phyloP scores from a whole-genome alignment of 345 rosid species.

The Garcia nutans region DNA sequence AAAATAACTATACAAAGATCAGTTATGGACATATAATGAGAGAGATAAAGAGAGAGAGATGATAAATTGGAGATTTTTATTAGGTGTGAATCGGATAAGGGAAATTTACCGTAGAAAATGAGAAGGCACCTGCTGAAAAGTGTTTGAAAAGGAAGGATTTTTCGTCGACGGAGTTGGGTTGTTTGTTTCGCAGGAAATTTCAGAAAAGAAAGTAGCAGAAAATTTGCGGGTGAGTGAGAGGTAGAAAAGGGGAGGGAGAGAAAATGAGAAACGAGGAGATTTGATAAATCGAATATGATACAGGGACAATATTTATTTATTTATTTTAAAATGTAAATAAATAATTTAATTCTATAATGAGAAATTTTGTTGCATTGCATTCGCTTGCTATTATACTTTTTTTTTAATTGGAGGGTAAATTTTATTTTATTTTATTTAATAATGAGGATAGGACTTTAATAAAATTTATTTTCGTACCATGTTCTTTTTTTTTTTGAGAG shows the following conservation, averaged over 20 bases:
- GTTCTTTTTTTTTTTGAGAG: too few relatives aligned
- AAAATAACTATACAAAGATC: neutral
- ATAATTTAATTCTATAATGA: too few relatives aligned
- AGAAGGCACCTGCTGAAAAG: neutral
- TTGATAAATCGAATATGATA: too few relatives aligned
- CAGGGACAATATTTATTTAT: too few relatives aligned
- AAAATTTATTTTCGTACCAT: too few relatives aligned
- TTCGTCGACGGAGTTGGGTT: neutral
- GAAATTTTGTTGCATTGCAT: too few relatives aligned
- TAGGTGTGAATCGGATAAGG: neutral
- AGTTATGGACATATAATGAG: neutral
- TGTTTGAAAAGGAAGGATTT: neutral
- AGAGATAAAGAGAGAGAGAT: neutral
- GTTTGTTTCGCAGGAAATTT: constrained; percentile 16
- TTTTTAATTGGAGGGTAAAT: too few relatives aligned
- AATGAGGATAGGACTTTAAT: too few relatives aligned
- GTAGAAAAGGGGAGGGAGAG: neutral
- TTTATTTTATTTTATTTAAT: too few relatives aligned
- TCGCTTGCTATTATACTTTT: too few relatives aligned
- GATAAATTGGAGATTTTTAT: neutral
- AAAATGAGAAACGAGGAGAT: neutral
- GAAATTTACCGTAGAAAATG: neutral
- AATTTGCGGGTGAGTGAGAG: neutral
- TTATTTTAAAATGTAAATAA: too few relatives aligned
- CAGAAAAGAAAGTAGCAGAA: neutral